Conservation (phyloP, 345 rosid species). For the Eucalyptus globulus region DNA sequence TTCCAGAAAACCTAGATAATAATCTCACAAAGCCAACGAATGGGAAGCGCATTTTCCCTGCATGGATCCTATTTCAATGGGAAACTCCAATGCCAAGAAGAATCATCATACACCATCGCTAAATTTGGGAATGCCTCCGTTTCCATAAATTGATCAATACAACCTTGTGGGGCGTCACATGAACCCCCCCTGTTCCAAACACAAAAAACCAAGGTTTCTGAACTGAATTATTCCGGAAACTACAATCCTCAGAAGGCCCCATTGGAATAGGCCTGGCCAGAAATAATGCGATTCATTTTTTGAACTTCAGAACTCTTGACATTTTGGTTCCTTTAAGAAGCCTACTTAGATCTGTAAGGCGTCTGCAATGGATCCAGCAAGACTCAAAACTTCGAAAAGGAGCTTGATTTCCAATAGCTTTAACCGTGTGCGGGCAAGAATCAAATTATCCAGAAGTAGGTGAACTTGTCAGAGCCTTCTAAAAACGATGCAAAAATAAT, state of each 20-base stretch:
- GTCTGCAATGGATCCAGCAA: conserved; percentile 83
- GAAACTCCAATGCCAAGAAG: neutral
- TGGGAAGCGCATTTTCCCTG: neutral
- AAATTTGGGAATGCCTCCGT: neutral
- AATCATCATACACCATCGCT: neutral
- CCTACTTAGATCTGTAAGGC: conserved; percentile 63
- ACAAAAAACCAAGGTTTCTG: neutral
- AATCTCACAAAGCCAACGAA: neutral
- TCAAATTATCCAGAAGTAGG: conserved; percentile 95
- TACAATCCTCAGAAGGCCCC: neutral
- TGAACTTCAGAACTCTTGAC: neutral
- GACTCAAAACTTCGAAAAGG: conserved; percentile 92
- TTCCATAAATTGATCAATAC: neutral
- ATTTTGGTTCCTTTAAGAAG: neutral
- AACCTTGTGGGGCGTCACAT: neutral
- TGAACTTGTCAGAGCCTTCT: conserved; percentile 38
- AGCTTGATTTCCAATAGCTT: conserved; percentile 56
- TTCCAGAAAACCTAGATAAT: neutral
- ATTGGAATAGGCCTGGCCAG: neutral
- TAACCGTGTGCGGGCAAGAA: conserved; percentile 85
- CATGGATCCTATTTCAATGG: neutral
- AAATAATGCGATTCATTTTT: neutral
- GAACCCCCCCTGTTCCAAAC: neutral
- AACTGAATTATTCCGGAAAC: neutral
- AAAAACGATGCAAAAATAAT: neutral